Evolutionary conservation across 2,329 filamentous ascomycete genomes (phyloP), one percentile per base, ranked within the genome.

Genomic region (Colletotrichum ledebouriae): DNA sequence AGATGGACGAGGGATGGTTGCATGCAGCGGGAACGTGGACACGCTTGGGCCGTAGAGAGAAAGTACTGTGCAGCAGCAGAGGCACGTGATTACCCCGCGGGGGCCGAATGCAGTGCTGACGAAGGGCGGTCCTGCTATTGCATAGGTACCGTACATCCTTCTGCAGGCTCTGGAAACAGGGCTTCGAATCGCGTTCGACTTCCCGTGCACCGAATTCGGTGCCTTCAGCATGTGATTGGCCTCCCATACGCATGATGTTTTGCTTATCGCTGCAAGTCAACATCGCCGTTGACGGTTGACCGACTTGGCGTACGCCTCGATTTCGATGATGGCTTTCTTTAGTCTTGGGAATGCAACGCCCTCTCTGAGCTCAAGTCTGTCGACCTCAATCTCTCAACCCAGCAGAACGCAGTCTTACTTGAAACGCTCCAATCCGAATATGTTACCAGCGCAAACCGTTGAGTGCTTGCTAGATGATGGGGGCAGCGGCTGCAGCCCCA

Each of bases 341-440:
- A 53, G 37, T 4, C 15, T n/a, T 10, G 47, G 11, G 15, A 34
- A 25, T 12, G 55, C 59, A 25, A 60, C 59, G 2, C 6, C 15
- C 33, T 15, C 37, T 6, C 59, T 17, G 17, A 52, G 33, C 9
- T 53, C 56, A 11, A 39, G 47, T 4, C 37, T 64, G n/a, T 12
- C 52, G 4, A 44, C 33, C 22, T 49, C 42, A 33, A 44, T 17
- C 4, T 56, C 15, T 52, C 34, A 70, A 44, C 70, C 34, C 12
- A 71, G 13, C 25, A 37, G 17, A n/a, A 46, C 39, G 33, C 52
- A 63, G 64, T 67, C 63, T 25, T 44, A 44, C 39, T 59, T 39
- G 13, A 68, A 17, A 41, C 25, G 29, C 13, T 72, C 71, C 34
- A 70, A 34, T 11, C 70, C 70, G 15, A 71, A 55, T n/a, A 71